Conservation (phyloP, 371 early-diverging fungal species). For the Circinella umbellata region DNA sequence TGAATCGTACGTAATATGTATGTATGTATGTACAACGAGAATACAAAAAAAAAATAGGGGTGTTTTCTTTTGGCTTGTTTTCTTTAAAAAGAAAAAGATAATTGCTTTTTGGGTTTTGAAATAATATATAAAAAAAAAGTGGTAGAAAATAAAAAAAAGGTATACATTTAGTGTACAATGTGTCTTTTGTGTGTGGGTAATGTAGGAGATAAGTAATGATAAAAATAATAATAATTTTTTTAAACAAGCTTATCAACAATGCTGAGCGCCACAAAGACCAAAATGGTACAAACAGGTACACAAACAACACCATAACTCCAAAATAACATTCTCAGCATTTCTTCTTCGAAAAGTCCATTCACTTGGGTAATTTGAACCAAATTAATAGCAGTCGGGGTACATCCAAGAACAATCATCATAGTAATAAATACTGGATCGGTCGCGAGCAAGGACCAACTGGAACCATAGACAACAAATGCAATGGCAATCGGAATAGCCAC, state of each 20-base stretch:
- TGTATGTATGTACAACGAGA: no score
- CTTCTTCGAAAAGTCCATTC: slow-evolving; percentile 58
- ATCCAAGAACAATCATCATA: slow-evolving; percentile 57
- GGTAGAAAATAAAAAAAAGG: no score
- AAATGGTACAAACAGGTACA: slow-evolving; percentile 52
- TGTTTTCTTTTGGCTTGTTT: no score
- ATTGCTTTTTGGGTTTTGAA: no score
- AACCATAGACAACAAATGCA: slow-evolving; percentile 42
- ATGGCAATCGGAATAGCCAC: slow-evolving; percentile 49
- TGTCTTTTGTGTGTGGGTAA: background rate
- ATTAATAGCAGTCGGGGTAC: slow-evolving; percentile 65
- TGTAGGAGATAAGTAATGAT: no score
- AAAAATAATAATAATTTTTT: background rate
- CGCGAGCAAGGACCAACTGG: slow-evolving; percentile 38
- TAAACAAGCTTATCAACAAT: slow-evolving; percentile 32
- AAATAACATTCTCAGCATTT: slow-evolving; percentile 61
- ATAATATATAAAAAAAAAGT: no score
- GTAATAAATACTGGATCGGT: slow-evolving; percentile 57
- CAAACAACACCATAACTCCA: slow-evolving; percentile 66
- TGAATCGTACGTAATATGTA: no score
- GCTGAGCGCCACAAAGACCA: slow-evolving; percentile 52
- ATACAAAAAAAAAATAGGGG: no score
- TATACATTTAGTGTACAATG: background rate
- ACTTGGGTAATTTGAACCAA: slow-evolving; percentile 62
- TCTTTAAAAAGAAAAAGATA: no score